A percentile compares a stretch with the other conserved stretches of the same genome.
These are phyloP conservation scores for Phaeosphaeria sp. DNA, from an alignment of 2,329 filamentous ascomycete species.

Conservation along the genomic window DNA sequence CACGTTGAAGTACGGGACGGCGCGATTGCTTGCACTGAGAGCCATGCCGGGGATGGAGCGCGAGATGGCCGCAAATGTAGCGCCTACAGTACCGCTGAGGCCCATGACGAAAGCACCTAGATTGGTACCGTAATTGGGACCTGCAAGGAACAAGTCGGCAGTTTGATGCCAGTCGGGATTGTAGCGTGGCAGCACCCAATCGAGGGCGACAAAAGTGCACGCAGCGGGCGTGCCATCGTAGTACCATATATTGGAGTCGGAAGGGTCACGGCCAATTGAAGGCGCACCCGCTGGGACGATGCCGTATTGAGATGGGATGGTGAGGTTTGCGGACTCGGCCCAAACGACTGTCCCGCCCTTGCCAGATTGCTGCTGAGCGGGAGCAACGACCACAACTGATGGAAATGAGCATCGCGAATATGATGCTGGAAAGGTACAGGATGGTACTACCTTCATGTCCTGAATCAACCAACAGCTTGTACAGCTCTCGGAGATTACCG, in stretches of 20 bases:
- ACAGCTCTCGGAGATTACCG: conserved; percentile 46
- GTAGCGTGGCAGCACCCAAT: conserved; percentile 59
- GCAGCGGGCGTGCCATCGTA: conserved; percentile 66
- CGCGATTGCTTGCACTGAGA: conserved; percentile 53
- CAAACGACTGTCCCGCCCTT: conserved; percentile 55
- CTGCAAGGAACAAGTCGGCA: conserved; percentile 62
- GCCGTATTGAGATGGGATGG: conserved; percentile 52
- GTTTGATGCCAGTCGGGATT: conserved; percentile 52
- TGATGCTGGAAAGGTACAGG: not conserved
- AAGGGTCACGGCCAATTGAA: conserved; percentile 59
- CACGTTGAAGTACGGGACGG: conserved; percentile 53
- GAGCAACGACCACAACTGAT: conserved; percentile 52
- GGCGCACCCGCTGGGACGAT: conserved; percentile 56
- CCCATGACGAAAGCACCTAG: conserved; percentile 58
- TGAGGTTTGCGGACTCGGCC: conserved; percentile 52
- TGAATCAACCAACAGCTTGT: conserved; percentile 32
- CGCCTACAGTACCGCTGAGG: conserved; percentile 46
- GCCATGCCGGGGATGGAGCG: conserved; percentile 60
- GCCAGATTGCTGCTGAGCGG: conserved; percentile 53
- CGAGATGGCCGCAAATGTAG: conserved; percentile 58
- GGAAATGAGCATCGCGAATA: not conserved
- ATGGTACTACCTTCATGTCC: conserved; percentile 32
- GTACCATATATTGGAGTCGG: conserved; percentile 64
- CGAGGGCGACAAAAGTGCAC: conserved; percentile 62
- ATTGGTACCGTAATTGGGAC: conserved; percentile 64